Evolutionary conservation across 2,329 filamentous ascomycete species (phyloP).

Genomic region (Fusarium pseudoanthophilum): DNA sequence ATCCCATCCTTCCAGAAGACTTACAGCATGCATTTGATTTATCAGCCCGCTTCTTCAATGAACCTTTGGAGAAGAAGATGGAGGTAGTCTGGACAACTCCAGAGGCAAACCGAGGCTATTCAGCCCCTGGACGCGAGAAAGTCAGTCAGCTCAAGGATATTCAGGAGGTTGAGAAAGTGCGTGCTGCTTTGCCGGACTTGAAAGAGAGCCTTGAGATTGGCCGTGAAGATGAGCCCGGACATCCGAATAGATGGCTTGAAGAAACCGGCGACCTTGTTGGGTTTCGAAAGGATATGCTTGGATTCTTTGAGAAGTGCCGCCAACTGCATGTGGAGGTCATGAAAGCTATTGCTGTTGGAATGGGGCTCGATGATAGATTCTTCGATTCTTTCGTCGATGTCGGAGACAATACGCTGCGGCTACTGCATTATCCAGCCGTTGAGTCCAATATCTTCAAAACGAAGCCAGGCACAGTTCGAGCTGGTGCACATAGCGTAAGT

Average conservation of each 20-base stretch:
- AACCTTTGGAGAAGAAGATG: constrained; percentile 71
- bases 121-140: constrained; percentile 76
- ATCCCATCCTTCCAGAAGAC: constrained; percentile 71
- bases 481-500: constrained; percentile 76
- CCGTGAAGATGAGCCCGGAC: constrained; percentile 65
- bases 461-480: constrained; percentile 76
- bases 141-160: constrained; percentile 66
- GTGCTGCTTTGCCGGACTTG: constrained; percentile 69
- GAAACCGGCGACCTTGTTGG: constrained; percentile 53
- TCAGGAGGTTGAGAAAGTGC: constrained; percentile 66
- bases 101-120: constrained; percentile 79
- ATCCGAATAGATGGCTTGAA: constrained; percentile 81
- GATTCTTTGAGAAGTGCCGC: constrained; percentile 81
- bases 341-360: constrained; percentile 84
- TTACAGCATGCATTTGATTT: constrained; percentile 71
- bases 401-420: constrained; percentile 76
- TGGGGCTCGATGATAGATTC: constrained; percentile 76
- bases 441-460: constrained; percentile 71
- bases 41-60: constrained; percentile 77
- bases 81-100: constrained; percentile 76
- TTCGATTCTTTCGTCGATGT: constrained; percentile 80
- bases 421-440: constrained; percentile 82
- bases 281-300: constrained; percentile 78
- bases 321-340: constrained; percentile 80
- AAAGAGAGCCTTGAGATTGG: constrained; percentile 76